Evolutionary conservation across 1,139 yeast species (phyloP).

Genomic region (Magnusiomyces suaveolens): DNA sequence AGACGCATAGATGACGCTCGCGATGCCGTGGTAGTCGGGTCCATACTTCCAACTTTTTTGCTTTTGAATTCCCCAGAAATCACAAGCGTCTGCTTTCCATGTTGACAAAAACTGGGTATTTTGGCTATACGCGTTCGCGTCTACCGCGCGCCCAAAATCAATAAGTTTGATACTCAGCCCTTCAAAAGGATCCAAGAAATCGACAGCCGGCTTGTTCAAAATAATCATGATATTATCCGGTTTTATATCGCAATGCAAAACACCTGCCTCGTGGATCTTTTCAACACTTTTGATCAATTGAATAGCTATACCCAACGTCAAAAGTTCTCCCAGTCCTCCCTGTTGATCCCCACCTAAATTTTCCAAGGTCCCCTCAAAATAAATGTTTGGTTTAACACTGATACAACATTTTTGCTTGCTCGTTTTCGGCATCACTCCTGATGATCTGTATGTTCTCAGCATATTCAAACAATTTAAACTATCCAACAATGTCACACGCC

Average conservation of each 20-base stretch:
- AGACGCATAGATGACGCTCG: constrained; percentile 63
- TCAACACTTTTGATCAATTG: constrained; percentile 56
- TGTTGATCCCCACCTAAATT: constrained; percentile 18
- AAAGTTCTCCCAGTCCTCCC: constrained; percentile 45
- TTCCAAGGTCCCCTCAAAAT: not conserved
- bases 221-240: constrained; percentile 77
- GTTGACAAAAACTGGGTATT: constrained; percentile 48
- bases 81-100: constrained; percentile 63
- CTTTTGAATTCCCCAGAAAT: constrained; percentile 64
- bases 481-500: constrained; percentile 70
- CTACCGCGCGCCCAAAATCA: constrained; percentile 80
- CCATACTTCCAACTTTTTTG: constrained; percentile 66
- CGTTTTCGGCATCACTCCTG: not conserved
- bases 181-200: not conserved
- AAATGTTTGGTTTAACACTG: not conserved
- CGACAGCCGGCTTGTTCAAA: constrained; percentile 35
- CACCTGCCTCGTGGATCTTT: constrained; percentile 50
- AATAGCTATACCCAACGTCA: constrained; percentile 54
- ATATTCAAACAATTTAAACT: constrained; percentile 40
- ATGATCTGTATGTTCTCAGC: not conserved
- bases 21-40: constrained; percentile 79
- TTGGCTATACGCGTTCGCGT: constrained; percentile 44
- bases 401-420: not conserved
- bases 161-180: constrained; percentile 41
- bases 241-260: constrained; percentile 78